These are phyloP conservation scores for Aspergillus amoenus DNA, from an alignment of 2,329 filamentous ascomycete species.

Conservation along the genomic window DNA sequence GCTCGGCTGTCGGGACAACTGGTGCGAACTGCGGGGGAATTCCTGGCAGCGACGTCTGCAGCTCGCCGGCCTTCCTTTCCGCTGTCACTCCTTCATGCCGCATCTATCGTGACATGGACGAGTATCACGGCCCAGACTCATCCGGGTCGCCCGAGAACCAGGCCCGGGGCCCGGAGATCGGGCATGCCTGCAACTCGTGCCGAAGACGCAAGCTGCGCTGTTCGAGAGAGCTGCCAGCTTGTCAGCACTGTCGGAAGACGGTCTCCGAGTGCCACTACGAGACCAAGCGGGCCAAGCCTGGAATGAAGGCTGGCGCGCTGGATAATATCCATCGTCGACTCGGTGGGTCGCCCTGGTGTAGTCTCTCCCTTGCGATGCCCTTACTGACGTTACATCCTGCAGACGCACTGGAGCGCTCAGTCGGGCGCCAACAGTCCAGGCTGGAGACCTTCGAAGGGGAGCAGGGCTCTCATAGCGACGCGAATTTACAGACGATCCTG, in stretches of 20 bases:
- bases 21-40: not conserved
- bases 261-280: conserved; percentile 31
- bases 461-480: not conserved
- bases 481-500: not conserved
- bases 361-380: not conserved
- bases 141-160: not conserved
- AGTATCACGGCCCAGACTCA: not conserved
- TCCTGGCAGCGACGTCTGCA: not conserved
- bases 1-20: not conserved
- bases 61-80: not conserved
- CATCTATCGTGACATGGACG: not conserved
- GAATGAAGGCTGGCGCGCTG: conserved; percentile 40
- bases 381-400: not conserved
- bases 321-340: conserved; percentile 36
- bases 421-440: not conserved
- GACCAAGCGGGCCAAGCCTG: conserved; percentile 35
- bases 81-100: not conserved
- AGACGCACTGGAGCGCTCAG: conserved; percentile 12
- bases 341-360: conserved; percentile 15
- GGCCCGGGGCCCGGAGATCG: not conserved
- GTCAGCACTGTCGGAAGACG: conserved; percentile 28
- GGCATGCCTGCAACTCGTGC: conserved; percentile 33
- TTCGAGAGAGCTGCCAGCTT: conserved; percentile 35
- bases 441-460: not conserved
- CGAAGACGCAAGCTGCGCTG: conserved; percentile 36